Conservation (phyloP, 768 basidiomycete genomes). For the Asterophora lycoperdoides region DNA sequence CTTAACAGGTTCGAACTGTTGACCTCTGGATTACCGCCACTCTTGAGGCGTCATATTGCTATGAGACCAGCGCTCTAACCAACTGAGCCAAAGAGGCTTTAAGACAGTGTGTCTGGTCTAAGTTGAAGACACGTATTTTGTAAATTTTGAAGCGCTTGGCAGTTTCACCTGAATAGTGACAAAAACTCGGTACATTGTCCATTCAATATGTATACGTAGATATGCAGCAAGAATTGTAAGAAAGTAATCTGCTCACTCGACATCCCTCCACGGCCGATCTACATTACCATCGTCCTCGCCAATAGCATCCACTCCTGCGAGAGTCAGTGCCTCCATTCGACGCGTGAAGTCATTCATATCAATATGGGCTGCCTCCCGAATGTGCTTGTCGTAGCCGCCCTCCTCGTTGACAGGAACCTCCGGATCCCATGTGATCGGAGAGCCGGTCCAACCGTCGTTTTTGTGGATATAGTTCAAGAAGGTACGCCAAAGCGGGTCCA, state of each 20-base stretch:
- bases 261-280: conserved; percentile 20
- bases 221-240: too few relatives aligned
- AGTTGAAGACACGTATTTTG: too few relatives aligned
- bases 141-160: too few relatives aligned
- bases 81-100: too few relatives aligned
- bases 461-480: conserved; percentile 55
- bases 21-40: too few relatives aligned
- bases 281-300: conserved; percentile 15
- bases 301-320: conserved; percentile 14
- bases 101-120: too few relatives aligned
- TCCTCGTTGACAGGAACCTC: conserved; percentile 16
- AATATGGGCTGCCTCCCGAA: conserved; percentile 20
- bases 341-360: conserved; percentile 34
- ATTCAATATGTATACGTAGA: too few relatives aligned
- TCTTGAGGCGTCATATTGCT: too few relatives aligned
- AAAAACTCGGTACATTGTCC: too few relatives aligned
- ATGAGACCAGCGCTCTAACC: too few relatives aligned
- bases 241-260: conserved; percentile 16
- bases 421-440: conserved; percentile 32
- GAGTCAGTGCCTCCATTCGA: conserved; percentile 24
- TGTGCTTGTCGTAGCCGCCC: conserved; percentile 20
- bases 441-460: conserved; percentile 52
- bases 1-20: too few relatives aligned
- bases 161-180: too few relatives aligned
- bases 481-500: conserved; percentile 55